Evolutionary conservation across 78 protist species (phyloP).

Genomic region (Planoprotostelium fungivorum): DNA sequence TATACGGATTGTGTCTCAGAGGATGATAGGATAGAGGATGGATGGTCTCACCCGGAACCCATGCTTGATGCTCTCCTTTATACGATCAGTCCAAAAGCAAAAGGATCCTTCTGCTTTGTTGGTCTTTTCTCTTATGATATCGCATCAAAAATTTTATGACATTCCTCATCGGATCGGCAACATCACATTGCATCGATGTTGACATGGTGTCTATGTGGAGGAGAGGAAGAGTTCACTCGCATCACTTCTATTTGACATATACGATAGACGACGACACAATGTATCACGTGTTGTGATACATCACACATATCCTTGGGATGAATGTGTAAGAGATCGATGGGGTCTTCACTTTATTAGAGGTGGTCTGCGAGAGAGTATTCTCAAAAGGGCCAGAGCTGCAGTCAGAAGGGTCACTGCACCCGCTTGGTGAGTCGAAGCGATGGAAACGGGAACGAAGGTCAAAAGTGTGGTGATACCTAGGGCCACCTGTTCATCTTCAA

Average conservation of each 20-base stretch:
- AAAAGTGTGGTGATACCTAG: conserved; percentile 86
- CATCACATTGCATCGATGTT: too few relatives aligned
- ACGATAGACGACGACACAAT: too few relatives aligned
- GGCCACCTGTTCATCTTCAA: conserved; percentile 56
- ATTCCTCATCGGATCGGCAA: too few relatives aligned
- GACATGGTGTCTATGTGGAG: too few relatives aligned
- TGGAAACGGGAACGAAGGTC: conserved; percentile 75
- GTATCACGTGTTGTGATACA: too few relatives aligned
- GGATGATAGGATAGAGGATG: neutral
- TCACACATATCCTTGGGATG: too few relatives aligned
- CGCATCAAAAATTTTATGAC: too few relatives aligned
- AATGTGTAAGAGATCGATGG: too few relatives aligned
- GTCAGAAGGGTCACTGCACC: conserved; percentile 78
- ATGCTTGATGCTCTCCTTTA: neutral
- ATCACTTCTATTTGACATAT: too few relatives aligned
- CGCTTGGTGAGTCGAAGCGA: conserved; percentile 87
- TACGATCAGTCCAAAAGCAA: neutral
- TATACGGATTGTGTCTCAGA: neutral
- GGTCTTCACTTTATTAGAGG: neutral
- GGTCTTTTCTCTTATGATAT: neutral
- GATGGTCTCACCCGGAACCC: neutral
- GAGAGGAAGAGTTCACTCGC: too few relatives aligned
- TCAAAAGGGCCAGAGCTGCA: conserved; percentile 21
- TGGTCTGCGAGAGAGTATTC: neutral
- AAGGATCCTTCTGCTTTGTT: neutral